Evolutionary conservation across 2,329 filamentous ascomycete genomes (phyloP).

Genomic region (Calonectria hawksworthii): DNA sequence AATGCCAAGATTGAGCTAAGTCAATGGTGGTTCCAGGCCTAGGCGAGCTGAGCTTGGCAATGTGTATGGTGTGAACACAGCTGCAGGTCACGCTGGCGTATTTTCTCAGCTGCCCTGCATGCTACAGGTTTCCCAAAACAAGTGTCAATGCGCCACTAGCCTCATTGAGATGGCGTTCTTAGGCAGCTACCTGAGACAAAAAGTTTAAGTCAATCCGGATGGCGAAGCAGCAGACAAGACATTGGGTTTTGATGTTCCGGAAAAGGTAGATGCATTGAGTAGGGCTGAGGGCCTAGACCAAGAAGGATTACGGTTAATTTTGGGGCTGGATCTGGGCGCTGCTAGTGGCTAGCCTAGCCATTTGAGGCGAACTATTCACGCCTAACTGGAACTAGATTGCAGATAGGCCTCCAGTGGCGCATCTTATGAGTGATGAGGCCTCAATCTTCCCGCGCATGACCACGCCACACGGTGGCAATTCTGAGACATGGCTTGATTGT

Average conservation of each 20-base stretch:
- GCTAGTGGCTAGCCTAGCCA: not conserved
- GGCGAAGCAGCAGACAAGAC: not conserved
- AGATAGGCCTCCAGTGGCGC: not conserved
- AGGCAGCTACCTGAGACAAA: not conserved
- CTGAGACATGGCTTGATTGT: not conserved
- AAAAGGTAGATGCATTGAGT: not conserved
- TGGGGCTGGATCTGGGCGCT: not conserved
- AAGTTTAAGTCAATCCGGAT: not conserved
- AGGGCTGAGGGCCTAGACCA: not conserved
- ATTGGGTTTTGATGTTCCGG: not conserved
- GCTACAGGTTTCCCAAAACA: not conserved
- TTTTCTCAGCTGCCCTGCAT: not conserved
- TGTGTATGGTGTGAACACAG: not conserved
- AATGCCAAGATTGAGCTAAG: not conserved
- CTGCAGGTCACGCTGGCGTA: not conserved
- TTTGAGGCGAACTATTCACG: not conserved
- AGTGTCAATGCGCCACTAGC: not conserved
- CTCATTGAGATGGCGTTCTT: not conserved
- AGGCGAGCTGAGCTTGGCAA: not conserved
- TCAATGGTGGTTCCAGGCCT: not conserved
- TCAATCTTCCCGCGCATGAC: not conserved
- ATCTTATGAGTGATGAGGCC: not conserved
- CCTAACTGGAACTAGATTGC: not conserved
- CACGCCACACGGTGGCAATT: not conserved
- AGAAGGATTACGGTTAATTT: not conserved